Evolutionary conservation across 1,139 yeast genomes (phyloP), one percentile per base, ranked within the genome.

Genomic region (Hansenula lynferdii): DNA sequence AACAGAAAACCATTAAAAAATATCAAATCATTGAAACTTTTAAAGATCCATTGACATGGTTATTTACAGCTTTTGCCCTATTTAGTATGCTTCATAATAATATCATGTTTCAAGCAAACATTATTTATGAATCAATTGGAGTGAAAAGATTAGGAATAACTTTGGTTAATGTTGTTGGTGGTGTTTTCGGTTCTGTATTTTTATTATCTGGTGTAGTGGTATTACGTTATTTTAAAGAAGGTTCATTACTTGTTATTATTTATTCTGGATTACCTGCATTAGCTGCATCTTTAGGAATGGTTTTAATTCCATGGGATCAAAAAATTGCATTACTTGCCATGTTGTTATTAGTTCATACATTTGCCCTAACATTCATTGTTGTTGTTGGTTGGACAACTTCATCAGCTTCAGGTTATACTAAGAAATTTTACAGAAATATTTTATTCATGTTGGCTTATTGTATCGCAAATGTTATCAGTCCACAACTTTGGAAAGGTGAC

Each of bases 341-440:
- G 54, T 41, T 66, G 22, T 56, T 61, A 47, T 42, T 65, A 18
- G 64, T 68, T 1, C 51, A 61, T 31, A 38, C 56, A 2, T 60
- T 50, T 32, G 65, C 65, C 4, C 55, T 72, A 27, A 67, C 70
- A 3, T 66, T 67, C 36, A 69, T 74, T 29, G 72, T 75, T 48
- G 50, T 67, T 12, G 61, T 75, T 45, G 61, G 74, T 21, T 58
- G 65, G 41, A 60, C 77, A 31, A 62, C 77, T 14, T 68, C 77
- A 5, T 77, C 78, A 48, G 65, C 70, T 15, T 78, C 80, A 8
- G 84, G 84, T 9, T 76, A 75, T 43, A 76, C 84, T 28, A 78
- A 77, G 56, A 76, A 73, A 51, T 58, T 64, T 33, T 65, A 74
- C 24, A 65, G 68, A 40, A 58, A 61, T 39, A 62, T 64, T 5